Percentiles rank a stretch among this genome's conserved stretches.
Conservation (phyloP, 345 rosid species). For the Limnanthes douglasii region DNA sequence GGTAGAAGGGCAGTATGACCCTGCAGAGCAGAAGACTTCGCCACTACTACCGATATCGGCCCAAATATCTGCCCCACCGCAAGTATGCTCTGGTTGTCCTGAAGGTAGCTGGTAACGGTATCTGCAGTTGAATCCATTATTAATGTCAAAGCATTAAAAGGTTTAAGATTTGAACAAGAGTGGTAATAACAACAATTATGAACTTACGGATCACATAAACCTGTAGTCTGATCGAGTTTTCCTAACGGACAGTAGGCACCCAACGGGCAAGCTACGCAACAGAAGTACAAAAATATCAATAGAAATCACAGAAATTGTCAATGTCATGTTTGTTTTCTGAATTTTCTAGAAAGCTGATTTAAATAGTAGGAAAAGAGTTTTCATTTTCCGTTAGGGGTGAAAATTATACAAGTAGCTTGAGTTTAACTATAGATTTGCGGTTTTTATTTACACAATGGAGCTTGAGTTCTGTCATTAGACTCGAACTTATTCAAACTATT, state of each 20-base stretch:
- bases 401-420: too few relatives aligned
- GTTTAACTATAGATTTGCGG: too few relatives aligned
- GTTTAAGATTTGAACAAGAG: neutral
- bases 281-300: conserved; percentile 1
- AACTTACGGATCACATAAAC: conserved; percentile 94
- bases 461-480: too few relatives aligned
- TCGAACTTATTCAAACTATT: too few relatives aligned
- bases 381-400: too few relatives aligned
- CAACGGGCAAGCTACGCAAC: conserved; percentile 76
- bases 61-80: conserved; percentile 96
- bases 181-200: conserved; percentile 7
- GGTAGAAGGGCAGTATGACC: conserved; percentile 83
- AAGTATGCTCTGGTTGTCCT: conserved; percentile 57
- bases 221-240: conserved; percentile 53
- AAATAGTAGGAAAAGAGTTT: too few relatives aligned
- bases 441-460: too few relatives aligned
- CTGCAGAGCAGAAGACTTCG: conserved; percentile 85
- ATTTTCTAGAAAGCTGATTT: too few relatives aligned
- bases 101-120: conserved; percentile 81
- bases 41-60: conserved; percentile 64
- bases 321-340: neutral
- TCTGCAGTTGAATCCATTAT: conserved; percentile 27
- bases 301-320: neutral
- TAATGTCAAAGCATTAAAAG: neutral
- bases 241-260: conserved; percentile 86